phyloP scores from a whole-genome alignment of 768 basidiomycete species.

The Hydnomerulius pinastri region DNA sequence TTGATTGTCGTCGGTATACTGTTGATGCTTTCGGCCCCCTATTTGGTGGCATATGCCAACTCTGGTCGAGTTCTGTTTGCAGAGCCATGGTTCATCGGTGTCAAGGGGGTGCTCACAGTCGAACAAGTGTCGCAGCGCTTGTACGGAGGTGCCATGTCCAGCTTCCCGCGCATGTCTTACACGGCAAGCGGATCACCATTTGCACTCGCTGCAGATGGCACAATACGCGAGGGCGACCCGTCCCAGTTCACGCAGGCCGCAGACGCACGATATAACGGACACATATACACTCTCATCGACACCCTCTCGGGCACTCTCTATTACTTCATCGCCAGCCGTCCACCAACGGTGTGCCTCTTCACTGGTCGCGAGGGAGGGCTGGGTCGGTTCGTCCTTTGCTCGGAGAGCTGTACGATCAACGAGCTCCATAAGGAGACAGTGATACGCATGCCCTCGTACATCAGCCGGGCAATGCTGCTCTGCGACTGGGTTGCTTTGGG shows the following conservation, averaged over 20 bases:
- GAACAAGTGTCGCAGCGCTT: slow-evolving; percentile 8
- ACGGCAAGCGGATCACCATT: slow-evolving; percentile 19
- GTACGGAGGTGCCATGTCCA: slow-evolving; percentile 13
- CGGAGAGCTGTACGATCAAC: slow-evolving; percentile 14
- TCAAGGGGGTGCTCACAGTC: slow-evolving; percentile 18
- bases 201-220: background rate
- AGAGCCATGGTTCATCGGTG: slow-evolving; percentile 22
- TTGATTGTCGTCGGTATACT: slow-evolving; percentile 1
- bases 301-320: slow-evolving; percentile 16
- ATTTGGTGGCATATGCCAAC: slow-evolving; percentile 11
- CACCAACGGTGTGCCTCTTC: slow-evolving; percentile 23
- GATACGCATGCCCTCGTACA: slow-evolving; percentile 17
- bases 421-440: slow-evolving; percentile 24
- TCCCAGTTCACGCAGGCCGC: slow-evolving; percentile 1
- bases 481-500: slow-evolving; percentile 6
- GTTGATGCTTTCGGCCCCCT: slow-evolving; percentile 6
- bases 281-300: slow-evolving; percentile 18
- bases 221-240: slow-evolving; percentile 5
- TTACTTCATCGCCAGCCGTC: slow-evolving; percentile 16
- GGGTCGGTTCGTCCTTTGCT: slow-evolving; percentile 24
- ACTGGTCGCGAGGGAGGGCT: slow-evolving; percentile 23
- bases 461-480: background rate
- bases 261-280: background rate
- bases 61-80: slow-evolving; percentile 16
- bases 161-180: slow-evolving; percentile 8